A percentile compares a stretch with the other conserved stretches of the same genome.
Evolutionary conservation across 768 basidiomycete genomes (phyloP).

Genomic region (Hypsizygus marmoreus): DNA sequence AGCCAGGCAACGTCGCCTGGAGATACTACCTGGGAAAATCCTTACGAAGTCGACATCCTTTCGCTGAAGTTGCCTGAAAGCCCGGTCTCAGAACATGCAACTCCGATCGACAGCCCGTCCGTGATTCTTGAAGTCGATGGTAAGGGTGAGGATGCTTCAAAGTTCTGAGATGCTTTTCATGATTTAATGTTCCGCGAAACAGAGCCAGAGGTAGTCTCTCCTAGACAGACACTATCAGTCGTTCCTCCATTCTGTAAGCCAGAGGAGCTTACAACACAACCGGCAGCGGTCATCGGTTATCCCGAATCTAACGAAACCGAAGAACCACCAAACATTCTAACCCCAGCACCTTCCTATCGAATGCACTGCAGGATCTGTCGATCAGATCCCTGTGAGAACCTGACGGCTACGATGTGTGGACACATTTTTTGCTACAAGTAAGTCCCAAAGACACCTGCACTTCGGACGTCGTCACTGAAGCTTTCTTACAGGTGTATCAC

Average conservation of each 20-base stretch:
- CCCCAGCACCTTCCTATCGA: constrained; percentile 13
- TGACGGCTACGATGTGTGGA: constrained; percentile 63
- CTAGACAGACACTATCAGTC: too few species aligned
- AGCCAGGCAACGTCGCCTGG: not conserved
- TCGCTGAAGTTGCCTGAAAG: constrained; percentile 2
- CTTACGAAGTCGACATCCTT: not conserved
- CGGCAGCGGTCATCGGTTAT: not conserved
- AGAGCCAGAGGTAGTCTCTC: too few species aligned
- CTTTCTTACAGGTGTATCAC: constrained; percentile 4
- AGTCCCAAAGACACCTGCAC: constrained; percentile 14
- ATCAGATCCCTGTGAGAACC: constrained; percentile 49
- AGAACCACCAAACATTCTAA: not conserved
- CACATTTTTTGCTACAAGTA: constrained; percentile 63
- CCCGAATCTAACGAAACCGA: not conserved
- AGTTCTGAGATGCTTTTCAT: too few species aligned
- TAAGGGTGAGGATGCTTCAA: not conserved
- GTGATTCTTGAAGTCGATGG: not conserved
- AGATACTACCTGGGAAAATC: too few species aligned
- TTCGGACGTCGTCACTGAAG: too few species aligned
- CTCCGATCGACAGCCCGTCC: not conserved
- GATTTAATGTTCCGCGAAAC: too few species aligned
- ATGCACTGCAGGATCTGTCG: constrained; percentile 55
- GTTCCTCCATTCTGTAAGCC: too few species aligned
- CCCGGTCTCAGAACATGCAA: constrained; percentile 4
- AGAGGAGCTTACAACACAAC: not conserved